Percentiles rank a stretch among this genome's conserved stretches.
phyloP scores from a whole-genome alignment of 1,284 basidiomycete species.

The Malassezia restricta region DNA sequence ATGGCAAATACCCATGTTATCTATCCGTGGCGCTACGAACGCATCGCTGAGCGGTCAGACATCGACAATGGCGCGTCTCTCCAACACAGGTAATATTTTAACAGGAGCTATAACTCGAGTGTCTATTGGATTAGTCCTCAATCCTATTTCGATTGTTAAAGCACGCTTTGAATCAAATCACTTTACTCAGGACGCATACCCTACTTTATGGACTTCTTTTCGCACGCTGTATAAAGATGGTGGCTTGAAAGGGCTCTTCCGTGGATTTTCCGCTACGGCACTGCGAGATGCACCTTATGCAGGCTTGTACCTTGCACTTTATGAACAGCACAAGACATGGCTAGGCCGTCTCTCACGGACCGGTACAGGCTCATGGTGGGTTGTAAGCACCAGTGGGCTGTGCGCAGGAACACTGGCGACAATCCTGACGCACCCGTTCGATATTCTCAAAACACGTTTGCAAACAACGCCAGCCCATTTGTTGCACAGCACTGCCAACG shows the following conservation, averaged over 20 bases:
- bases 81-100: slow-evolving; percentile 68
- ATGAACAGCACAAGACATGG: slow-evolving; percentile 50
- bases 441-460: slow-evolving; percentile 44
- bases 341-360: slow-evolving; percentile 15
- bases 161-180: slow-evolving; percentile 65
- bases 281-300: slow-evolving; percentile 91
- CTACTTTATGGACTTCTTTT: slow-evolving; percentile 28
- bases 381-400: slow-evolving; percentile 26
- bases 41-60: slow-evolving; percentile 50
- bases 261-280: slow-evolving; percentile 78
- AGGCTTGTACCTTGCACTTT: slow-evolving; percentile 79
- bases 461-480: slow-evolving; percentile 28
- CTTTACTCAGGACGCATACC: slow-evolving; percentile 30
- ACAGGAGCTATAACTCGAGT: slow-evolving; percentile 78
- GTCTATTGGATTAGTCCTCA: slow-evolving; percentile 72
- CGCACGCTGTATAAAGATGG: slow-evolving; percentile 53
- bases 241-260: slow-evolving; percentile 70
- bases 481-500: slow-evolving; percentile 5
- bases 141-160: slow-evolving; percentile 88
- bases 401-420: slow-evolving; percentile 39
- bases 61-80: slow-evolving; percentile 52
- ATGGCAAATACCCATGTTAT: slow-evolving; percentile 27
- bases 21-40: slow-evolving; percentile 66
- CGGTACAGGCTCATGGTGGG: slow-evolving; percentile 27
- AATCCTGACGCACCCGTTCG: slow-evolving; percentile 42